Base-by-base conservation (phyloP, 2,329 filamentous ascomycete species). In the Fusarium ramigenum region DNA sequence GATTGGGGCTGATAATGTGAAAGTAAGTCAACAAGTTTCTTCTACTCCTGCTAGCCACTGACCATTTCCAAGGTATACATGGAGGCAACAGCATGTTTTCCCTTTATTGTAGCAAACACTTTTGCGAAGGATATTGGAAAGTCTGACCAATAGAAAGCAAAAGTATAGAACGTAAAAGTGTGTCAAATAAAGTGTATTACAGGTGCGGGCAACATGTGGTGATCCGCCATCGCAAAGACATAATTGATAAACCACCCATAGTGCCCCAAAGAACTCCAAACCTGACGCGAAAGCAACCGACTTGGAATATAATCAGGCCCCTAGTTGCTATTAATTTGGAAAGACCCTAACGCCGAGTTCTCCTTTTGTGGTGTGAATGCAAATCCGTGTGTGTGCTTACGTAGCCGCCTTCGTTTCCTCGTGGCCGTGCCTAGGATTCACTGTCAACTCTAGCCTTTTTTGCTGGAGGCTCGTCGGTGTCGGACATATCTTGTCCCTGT, bases 1-100 rank as follows among this genome's bases (percentile, higher is more conserved):
- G 83, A 87, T 91, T 46, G 93, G 92, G 59, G 96, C 93, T 3
- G 92, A 96, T 72, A 93, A 91, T 77, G 95, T 98, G 63, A 99
- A 98, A 91, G 93, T 94, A 81, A 75, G 85, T 66, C 34, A 8
- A 36, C 19, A 16, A 8, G 4, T 15, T 8, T 52, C 23, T 9
- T 42, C 19, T 32, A 2, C 28, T 32, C 6, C 10, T 42, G 19
- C 21, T 19, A 23, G 23, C 36, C 47, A 54, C 46, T 60, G 8
- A 30, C 21, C 36, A 15, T 21, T 36, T 23, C 54, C 30, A 66
- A 90, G 89, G 89, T 91, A 2, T 92, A 92, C 74, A 83, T 89
- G 46, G 90, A 92, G 75, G 90, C 89, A 5, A 92, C 90, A 1
- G 86, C 89, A 1, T 90, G 88, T 73, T 92, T 92, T 73, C 90